Base-by-base conservation (phyloP, 345 rosid species). In the Citrus glauca region DNA sequence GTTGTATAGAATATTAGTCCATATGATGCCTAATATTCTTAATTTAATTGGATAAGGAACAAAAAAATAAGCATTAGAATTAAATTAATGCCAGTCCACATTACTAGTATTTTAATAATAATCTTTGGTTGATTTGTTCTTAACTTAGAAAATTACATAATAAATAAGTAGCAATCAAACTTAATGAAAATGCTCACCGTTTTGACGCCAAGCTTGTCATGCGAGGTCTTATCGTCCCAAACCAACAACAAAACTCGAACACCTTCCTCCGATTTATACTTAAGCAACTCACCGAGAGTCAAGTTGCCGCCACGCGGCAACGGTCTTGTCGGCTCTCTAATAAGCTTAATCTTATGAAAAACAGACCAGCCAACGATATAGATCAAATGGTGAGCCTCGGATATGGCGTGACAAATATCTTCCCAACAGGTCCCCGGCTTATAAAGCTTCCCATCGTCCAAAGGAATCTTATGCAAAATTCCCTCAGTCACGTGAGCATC, bases 191-290 rank as follows among this genome's bases (percentile, higher is more conserved):
- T 40, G 66, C 92, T 88, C 79, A 96, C 98, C 82, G 87, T 89
- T 20, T 71, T 79, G 42, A 94, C 59, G 66, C 93, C 91, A 11
- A 86, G 87, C 72, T 88, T 91, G 57, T 89, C 93, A 30, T 87
- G 94, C 13, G 99, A 96, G 69, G 98, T 91, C 85, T 85, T 96
- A 81, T 96, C 99, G 59, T 96, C 98, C 99, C 98, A 96, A 13
- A 94, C 85, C 83, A 96, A 86, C 71, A 94, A 66, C 89, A 96
- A 77, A 71, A 94, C 97, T 13, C 99, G 79, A 57, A 96, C 98
- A 48, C 99, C 99, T 82, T 96, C 99, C 84, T 92, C 86, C 0
- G 97, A 92, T 82, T 96, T 96, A 60, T 96, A 94, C 84, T 94
- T 96, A 56, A 96, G 89, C 89, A 96, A 85, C 53, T 94, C 97